Evolutionary conservation across 495 filamentous ascomycete genomes (phyloP).

Genomic region (Hypoxylon lenormandii): DNA sequence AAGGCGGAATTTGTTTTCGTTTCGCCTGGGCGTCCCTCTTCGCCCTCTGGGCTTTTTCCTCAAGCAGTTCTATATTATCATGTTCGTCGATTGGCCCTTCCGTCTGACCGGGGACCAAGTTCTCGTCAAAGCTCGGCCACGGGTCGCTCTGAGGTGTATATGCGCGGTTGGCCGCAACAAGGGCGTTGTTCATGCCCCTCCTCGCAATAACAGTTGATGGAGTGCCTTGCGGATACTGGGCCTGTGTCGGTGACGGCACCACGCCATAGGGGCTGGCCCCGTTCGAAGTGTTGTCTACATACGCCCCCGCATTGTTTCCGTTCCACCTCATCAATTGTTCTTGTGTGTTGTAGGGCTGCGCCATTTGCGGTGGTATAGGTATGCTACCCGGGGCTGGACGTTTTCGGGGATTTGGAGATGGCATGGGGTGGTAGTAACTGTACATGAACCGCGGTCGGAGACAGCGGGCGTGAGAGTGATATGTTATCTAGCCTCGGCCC

Average conservation of each 20-base stretch:
- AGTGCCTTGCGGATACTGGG: conserved; percentile 54
- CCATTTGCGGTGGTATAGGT: conserved; percentile 60
- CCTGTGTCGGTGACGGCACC: conserved; percentile 58
- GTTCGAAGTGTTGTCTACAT: conserved; percentile 51
- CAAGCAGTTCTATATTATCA: conserved; percentile 80
- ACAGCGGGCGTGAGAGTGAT: conserved; percentile 2
- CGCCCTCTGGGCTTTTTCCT: conserved; percentile 77
- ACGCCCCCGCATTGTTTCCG: conserved; percentile 46
- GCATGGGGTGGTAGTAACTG: conserved; percentile 56
- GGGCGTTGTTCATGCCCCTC: conserved; percentile 71
- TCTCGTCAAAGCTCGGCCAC: conserved; percentile 63
- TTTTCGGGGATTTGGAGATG: conserved; percentile 72
- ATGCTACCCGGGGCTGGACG: conserved; percentile 76
- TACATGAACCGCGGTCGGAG: conserved; percentile 47
- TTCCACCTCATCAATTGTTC: conserved; percentile 61
- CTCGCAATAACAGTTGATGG: conserved; percentile 75
- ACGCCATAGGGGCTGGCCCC: conserved; percentile 57
- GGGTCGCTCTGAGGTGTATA: conserved; percentile 61
- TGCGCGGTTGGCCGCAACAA: conserved; percentile 61
- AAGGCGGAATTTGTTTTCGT: conserved; percentile 93
- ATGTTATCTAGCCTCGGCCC: conserved; percentile 18
- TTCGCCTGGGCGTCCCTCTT: conserved; percentile 87
- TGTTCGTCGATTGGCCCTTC: conserved; percentile 63
- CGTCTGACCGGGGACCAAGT: conserved; percentile 51
- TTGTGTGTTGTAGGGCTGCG: conserved; percentile 58